Evolutionary conservation across 495 filamentous ascomycete genomes (phyloP), one percentile per base, ranked within the genome.

Genomic region (Hypoxylon crocopeplum): DNA sequence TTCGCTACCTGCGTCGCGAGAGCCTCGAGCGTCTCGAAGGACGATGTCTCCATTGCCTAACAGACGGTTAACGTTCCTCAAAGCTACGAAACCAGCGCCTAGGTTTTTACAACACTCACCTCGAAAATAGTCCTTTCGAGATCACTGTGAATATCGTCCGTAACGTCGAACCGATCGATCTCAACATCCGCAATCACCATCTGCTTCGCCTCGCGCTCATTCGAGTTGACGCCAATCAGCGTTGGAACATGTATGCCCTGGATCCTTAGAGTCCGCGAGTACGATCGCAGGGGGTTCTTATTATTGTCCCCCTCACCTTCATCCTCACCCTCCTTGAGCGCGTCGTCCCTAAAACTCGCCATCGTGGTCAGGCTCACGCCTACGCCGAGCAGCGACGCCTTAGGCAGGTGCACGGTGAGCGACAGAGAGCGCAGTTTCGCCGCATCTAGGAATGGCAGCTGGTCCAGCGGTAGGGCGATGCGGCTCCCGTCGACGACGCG

Each of bases 21-120:
- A 0, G 84, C 75, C 67, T 89, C 86, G 8, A 89, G 78, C 0
- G 86, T 89, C 69, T 85, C 78, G 59, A 86, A 87, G 0, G 77
- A 78, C 0, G 84, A 85, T 3, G 76, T 63, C 44, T 83, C 80
- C 40, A 87, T 75, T 2, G 75, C 67, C 83, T 87, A 47, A 7
- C 7, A 16, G 21, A 33, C 7, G 34, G 24, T 68, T 62, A 72
- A 57, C 48, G 10, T 13, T 20, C 3, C 11, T 17, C 16, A 22
- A 11, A 0, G 3, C 6, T 24, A 22, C 22, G 3, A 3, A 34
- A 19, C 15, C 15, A 38, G 15, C 15, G 4, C 13, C 2, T 19
- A 5, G 15, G 34, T 38, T 17, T 5, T 2, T 38, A 7, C 13
- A 5, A n/a, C 11, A 72, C 74, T 56, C 57, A 86, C 85, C 73